phyloP scores from a whole-genome alignment of 1,139 yeast species.

The Saccharomyces hybrid region DNA sequence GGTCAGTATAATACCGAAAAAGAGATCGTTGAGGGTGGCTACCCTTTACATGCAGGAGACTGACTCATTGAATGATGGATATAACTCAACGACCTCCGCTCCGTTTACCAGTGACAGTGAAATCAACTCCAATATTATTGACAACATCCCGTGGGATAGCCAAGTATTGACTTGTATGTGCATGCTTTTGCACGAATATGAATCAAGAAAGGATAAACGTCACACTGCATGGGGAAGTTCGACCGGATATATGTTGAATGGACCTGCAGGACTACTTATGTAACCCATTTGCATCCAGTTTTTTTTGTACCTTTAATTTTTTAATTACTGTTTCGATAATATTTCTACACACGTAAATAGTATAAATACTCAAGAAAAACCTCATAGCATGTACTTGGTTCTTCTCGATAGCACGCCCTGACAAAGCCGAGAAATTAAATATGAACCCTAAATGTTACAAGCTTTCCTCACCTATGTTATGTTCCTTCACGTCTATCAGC shows the following conservation, averaged over 20 bases:
- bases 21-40: constrained; percentile 29
- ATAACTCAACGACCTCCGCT: neutral
- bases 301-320: neutral
- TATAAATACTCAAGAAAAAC: neutral
- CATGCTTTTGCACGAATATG: constrained; percentile 30
- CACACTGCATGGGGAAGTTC: constrained; percentile 6
- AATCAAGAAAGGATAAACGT: constrained; percentile 28
- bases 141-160: constrained; percentile 29
- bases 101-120: neutral
- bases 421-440: neutral
- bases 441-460: no score
- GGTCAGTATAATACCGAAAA: constrained; percentile 28
- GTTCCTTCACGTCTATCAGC: neutral
- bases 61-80: constrained; percentile 5
- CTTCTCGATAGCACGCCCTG: neutral
- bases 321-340: neutral
- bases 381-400: neutral
- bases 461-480: no score
- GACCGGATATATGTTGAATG: neutral
- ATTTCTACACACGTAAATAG: neutral
- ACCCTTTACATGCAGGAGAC: constrained; percentile 27
- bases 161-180: constrained; percentile 33
- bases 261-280: neutral
- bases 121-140: constrained; percentile 10
- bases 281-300: neutral